Base-by-base conservation (phyloP, 306 rosid species). In the Trichosanthes cucumerina region DNA sequence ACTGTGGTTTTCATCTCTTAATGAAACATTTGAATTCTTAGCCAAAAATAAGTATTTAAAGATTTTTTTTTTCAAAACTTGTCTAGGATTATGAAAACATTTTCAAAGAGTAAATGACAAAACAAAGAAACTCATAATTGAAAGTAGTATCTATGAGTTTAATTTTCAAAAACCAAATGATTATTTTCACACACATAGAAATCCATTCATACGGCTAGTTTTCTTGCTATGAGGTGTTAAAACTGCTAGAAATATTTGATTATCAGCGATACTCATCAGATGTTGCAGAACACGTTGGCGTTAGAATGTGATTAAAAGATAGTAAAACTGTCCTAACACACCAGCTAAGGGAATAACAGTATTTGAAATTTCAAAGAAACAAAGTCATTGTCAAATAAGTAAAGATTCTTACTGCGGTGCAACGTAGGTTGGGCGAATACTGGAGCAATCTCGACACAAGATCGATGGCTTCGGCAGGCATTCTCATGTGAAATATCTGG, bases 381-480 rank as follows among this genome's bases (percentile, higher is more conserved):
- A 1, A 56, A 24, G 36, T 63, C 26, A 6, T 33, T 10, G 11
- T 63, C 14, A 71, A 79, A 72, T 9, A 75, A 28, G 9, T 62
- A 34, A 59, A 84, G 49, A 47, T 75, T 79, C 97, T 93, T 90
- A 93, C 98, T 24, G 98, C 93, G 2, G 96, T 90, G 82, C 97
- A 93, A 50, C 98, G 97, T 59, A 93, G 89, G 83, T 88, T 90
- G 80, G 98, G 98, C 19, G 98, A 93, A 78, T 93, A 93, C 69
- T 91, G 98, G 59, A 93, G 96, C 74, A 93, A 85, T 89, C 98
- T 91, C 33, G 98, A 93, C 21, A 93, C 93, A 56, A 93, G 92
- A 87, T 93, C 98, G 68, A 91, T 91, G 9, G 97, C 98, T 77
- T 93, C 97, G 5, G 88, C 79, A 39, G 98, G 98, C 96, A 93